Evolutionary conservation across 73 alveolate species (phyloP).

Genomic region (Durusdinium trenchii): DNA sequence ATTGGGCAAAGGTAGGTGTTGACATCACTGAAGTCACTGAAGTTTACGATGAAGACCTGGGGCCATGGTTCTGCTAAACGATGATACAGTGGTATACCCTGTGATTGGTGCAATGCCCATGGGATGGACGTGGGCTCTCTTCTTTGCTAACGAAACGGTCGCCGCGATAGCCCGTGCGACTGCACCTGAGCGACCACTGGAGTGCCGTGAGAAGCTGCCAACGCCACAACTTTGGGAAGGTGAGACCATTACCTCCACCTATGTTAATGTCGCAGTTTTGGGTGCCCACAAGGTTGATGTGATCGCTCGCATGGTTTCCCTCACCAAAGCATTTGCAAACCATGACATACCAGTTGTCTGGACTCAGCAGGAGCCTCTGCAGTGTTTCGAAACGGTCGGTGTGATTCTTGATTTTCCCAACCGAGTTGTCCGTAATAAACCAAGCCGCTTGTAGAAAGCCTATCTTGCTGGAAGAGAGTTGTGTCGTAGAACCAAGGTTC

Average conservation of each 20-base stretch:
- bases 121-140: neutral
- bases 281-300: neutral
- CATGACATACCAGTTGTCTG: neutral
- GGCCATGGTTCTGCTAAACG: neutral
- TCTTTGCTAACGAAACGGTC: neutral
- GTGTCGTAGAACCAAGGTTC: neutral
- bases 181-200: neutral
- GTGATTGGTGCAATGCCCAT: neutral
- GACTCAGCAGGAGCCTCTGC: neutral
- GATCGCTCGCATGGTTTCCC: neutral
- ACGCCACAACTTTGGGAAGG: neutral
- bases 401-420: neutral
- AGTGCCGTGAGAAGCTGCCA: neutral
- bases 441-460: neutral
- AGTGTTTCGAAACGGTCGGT: neutral
- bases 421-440: neutral
- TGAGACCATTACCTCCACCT: neutral
- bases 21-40: neutral
- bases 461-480: neutral
- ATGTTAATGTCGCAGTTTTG: neutral
- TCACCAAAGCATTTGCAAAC: neutral
- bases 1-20: neutral
- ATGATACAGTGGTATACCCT: neutral
- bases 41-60: neutral
- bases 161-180: neutral